These are phyloP conservation scores for Dipodascopsis tothii DNA, from an alignment of 805 yeast genomes.

Conservation along the genomic window DNA sequence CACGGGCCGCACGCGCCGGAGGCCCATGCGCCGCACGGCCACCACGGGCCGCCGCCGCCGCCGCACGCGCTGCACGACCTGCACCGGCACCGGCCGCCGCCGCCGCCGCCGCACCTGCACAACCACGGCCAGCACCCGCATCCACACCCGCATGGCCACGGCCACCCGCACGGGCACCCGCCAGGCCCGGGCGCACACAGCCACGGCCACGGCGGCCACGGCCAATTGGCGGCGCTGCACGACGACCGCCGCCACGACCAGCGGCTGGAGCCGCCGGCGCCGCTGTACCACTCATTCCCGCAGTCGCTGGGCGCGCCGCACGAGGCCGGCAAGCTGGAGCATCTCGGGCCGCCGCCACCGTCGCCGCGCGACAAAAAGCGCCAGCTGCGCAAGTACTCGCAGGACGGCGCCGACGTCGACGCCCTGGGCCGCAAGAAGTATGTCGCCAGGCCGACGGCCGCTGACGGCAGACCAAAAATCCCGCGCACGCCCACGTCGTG, in stretches of 20 bases:
- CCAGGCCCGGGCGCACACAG: conserved; percentile 1
- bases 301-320: neutral
- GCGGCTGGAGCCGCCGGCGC: no score
- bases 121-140: conserved; percentile 1
- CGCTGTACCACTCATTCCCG: neutral
- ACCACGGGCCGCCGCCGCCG: conserved; percentile 1
- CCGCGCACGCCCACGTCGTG: conserved; percentile 49
- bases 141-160: conserved; percentile 1
- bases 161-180: conserved; percentile 1
- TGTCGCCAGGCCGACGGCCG: neutral
- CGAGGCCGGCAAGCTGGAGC: conserved; percentile 1
- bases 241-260: no score
- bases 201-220: conserved; percentile 10
- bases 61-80: neutral
- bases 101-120: conserved; percentile 1
- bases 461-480: conserved; percentile 11
- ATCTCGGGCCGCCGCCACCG: conserved; percentile 1
- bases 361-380: conserved; percentile 11
- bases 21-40: no score
- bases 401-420: conserved; percentile 14
- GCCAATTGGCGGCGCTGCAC: no score
- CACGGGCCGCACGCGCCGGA: no score
- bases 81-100: conserved; percentile 8
- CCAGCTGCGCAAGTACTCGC: conserved; percentile 9
- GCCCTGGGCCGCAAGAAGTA: conserved; percentile 20